Base-by-base conservation (phyloP, 2,329 filamentous ascomycete genomes). In the Xylaria sp. region DNA sequence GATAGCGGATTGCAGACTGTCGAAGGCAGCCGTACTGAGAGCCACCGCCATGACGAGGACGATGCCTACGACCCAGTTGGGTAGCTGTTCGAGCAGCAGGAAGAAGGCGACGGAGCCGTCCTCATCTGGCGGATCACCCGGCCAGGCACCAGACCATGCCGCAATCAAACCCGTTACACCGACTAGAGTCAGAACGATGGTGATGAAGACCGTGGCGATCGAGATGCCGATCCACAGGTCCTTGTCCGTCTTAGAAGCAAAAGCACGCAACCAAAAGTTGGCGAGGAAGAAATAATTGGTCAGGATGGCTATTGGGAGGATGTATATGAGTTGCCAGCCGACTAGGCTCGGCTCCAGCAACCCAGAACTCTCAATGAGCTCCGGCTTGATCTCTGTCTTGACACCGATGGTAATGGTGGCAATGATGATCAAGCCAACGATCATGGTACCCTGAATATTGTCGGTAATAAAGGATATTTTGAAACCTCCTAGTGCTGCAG, bases 211-310 rank as follows among this genome's bases (percentile, higher is more conserved):
- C 8, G 87, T 87, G 20, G 93, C 92, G 59, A 93, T 84, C n/a
- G 86, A 87, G 37, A 92, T 87, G 58, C 92, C 93, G 64, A 94
- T 84, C 84, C 89, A 90, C 7, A 96, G 87, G 76, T 95, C 92
- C 76, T 87, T 90, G 84, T 96, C 92, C 0, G 91, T 93, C 79
- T 88, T 91, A 61, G 92, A 92, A 20, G 92, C 91, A 76, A 96
- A 96, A 5, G 92, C 92, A 60, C 93, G 90, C 79, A 95, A 88
- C 93, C 93, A 96, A 81, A 93, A 94, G 73, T 89, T 91, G 39
- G 92, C 93, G 52, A 96, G 84, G 83, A 96, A 96, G 84, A 96
- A 94, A 83, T 94, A 90, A 82, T 95, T 96, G 68, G 92, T 94
- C 65, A 94, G 78, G 72, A 96, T 88, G 54, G 93, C 93, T 6